Percentiles rank a stretch among this genome's conserved stretches.
Evolutionary conservation across 805 yeast species (phyloP).

Genomic region (Zygosaccharomyces siamensis): DNA sequence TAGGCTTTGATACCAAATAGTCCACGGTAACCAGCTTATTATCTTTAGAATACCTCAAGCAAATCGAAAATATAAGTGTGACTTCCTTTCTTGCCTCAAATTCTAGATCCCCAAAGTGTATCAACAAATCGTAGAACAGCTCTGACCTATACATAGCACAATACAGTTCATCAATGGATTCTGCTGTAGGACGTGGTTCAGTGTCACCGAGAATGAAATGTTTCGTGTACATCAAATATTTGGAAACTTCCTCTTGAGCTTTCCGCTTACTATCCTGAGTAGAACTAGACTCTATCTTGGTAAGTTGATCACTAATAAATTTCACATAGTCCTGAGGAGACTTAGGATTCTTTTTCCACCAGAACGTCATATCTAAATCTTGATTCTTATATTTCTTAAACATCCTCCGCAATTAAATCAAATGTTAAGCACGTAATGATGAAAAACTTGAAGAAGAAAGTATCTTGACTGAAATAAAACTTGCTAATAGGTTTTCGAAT

Average conservation of each 20-base stretch:
- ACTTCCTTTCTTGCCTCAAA: slow-evolving; percentile 90
- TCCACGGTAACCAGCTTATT: slow-evolving; percentile 82
- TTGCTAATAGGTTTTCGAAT: not conserved
- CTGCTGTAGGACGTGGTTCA: slow-evolving; percentile 53
- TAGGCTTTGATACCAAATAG: slow-evolving; percentile 63
- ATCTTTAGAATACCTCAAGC: slow-evolving; percentile 74
- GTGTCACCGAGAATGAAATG: slow-evolving; percentile 60
- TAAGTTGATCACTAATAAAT: slow-evolving; percentile 66
- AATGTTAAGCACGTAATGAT: not conserved
- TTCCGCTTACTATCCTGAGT: slow-evolving; percentile 36
- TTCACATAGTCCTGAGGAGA: slow-evolving; percentile 82
- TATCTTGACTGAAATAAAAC: not conserved
- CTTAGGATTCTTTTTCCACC: slow-evolving; percentile 86
- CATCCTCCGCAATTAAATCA: slow-evolving; percentile 11
- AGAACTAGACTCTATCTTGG: slow-evolving; percentile 47
- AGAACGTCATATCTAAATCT: slow-evolving; percentile 64
- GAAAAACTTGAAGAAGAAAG: not conserved
- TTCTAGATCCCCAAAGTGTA: slow-evolving; percentile 61
- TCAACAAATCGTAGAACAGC: slow-evolving; percentile 55
- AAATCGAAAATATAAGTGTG: slow-evolving; percentile 61
- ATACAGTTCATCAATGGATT: slow-evolving; percentile 68
- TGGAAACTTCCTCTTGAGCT: slow-evolving; percentile 67
- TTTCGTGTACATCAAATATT: slow-evolving; percentile 60
- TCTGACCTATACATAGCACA: slow-evolving; percentile 75
- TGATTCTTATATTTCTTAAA: slow-evolving; percentile 31